These are phyloP conservation scores for Monotropa hypopitys DNA, from an alignment of 179 eudicot species.

Conservation along the genomic window DNA sequence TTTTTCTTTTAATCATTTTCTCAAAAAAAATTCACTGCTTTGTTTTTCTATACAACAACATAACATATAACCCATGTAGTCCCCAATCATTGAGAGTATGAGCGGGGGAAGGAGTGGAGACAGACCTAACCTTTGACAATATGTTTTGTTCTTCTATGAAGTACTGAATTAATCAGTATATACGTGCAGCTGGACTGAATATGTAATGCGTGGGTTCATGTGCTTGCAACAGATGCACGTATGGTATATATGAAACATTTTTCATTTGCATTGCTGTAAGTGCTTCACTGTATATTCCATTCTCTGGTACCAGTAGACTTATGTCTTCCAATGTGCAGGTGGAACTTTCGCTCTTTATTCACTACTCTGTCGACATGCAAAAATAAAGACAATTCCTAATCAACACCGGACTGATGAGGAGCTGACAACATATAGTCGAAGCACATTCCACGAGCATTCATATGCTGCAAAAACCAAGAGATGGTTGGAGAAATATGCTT, in stretches of 20 bases:
- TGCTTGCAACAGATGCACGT: not conserved
- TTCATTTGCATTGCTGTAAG: not conserved
- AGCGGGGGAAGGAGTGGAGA: no score
- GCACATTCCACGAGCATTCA: constrained; percentile 50
- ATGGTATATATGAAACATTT: not conserved
- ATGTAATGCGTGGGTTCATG: not conserved
- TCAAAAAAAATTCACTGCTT: no score
- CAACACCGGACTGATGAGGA: constrained; percentile 93
- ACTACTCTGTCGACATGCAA: constrained; percentile 63
- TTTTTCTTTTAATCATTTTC: no score
- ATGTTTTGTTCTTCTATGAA: not conserved
- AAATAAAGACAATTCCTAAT: constrained; percentile 70
- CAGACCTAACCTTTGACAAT: no score
- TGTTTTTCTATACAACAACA: no score
- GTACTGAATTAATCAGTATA: not conserved
- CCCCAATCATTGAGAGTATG: no score
- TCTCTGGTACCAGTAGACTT: not conserved
- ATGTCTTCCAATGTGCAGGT: constrained; percentile 27
- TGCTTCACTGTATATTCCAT: not conserved
- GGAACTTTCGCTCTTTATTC: constrained; percentile 81
- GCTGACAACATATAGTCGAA: constrained; percentile 89
- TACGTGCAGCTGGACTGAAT: not conserved
- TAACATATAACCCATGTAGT: no score
- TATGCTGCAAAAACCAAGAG: constrained; percentile 80
- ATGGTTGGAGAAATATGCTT: constrained; percentile 67